Evolutionary conservation across 257 asterid genomes (phyloP).

Genomic region (Buddleja alternifolia): DNA sequence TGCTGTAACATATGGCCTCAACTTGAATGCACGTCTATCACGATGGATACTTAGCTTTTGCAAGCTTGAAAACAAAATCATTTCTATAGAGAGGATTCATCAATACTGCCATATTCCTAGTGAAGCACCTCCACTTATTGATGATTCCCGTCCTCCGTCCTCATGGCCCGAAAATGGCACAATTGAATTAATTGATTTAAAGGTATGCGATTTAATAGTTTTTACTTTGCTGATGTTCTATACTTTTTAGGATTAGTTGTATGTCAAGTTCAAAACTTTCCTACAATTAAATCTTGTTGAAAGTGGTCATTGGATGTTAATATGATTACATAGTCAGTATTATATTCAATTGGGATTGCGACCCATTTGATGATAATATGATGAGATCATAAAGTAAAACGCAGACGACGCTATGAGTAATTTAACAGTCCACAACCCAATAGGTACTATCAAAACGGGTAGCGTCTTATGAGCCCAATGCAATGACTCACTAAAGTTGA

Average conservation of each 20-base stretch:
- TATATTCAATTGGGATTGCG: no score
- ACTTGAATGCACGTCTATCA: constrained; percentile 91
- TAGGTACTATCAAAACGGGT: no score
- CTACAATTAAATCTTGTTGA: neutral
- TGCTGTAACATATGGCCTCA: constrained; percentile 96
- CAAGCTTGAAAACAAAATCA: constrained; percentile 97
- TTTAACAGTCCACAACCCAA: no score
- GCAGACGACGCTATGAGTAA: no score
- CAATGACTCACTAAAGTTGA: no score
- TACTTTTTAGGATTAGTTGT: constrained; percentile 9
- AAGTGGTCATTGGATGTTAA: neutral
- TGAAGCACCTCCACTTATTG: constrained; percentile 86
- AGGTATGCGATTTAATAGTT: constrained; percentile 52
- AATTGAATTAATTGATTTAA: constrained; percentile 79
- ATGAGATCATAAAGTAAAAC: no score
- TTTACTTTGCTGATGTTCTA: constrained; percentile 15
- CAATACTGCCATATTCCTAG: constrained; percentile 92
- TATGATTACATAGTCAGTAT: no score
- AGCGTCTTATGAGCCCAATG: no score
- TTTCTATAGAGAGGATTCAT: constrained; percentile 94
- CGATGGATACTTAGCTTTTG: constrained; percentile 99
- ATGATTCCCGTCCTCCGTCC: constrained; percentile 66
- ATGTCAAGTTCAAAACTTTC: neutral
- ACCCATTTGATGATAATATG: no score
- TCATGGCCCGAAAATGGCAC: constrained; percentile 92